Evolutionary conservation across 257 asterid genomes (phyloP).

Genomic region (Solanum okadae): DNA sequence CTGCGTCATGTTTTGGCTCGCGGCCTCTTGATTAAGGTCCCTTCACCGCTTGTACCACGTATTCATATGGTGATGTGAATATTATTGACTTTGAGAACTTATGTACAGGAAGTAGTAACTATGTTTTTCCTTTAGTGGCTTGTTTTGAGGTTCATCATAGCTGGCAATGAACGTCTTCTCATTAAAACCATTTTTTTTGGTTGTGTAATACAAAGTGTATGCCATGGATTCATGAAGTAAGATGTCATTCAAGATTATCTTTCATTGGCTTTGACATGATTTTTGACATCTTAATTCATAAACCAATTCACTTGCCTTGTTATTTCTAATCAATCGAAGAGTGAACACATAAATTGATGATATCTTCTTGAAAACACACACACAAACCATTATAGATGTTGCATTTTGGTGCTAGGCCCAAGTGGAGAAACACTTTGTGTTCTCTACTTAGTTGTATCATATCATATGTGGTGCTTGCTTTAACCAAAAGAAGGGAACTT

Average conservation of each 20-base stretch:
- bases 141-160: neutral
- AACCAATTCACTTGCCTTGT: neutral
- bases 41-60: neutral
- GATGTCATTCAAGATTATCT: neutral
- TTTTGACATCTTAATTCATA: neutral
- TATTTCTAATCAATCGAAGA: neutral
- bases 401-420: neutral
- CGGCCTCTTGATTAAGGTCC: conserved; percentile 37
- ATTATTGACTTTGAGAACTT: neutral
- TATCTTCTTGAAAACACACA: neutral
- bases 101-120: neutral
- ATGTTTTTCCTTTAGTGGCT: neutral
- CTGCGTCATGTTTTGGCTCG: conserved; percentile 77
- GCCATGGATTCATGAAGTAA: neutral
- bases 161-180: neutral
- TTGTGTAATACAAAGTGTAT: neutral
- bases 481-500: too few species aligned
- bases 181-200: neutral
- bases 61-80: neutral
- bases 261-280: neutral
- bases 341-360: neutral
- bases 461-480: neutral
- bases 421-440: neutral
- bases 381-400: neutral
- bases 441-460: neutral